Evolutionary conservation across 805 yeast genomes (phyloP), one percentile per base, ranked within the genome.

Genomic region (Wickerhamiella lipophila): DNA sequence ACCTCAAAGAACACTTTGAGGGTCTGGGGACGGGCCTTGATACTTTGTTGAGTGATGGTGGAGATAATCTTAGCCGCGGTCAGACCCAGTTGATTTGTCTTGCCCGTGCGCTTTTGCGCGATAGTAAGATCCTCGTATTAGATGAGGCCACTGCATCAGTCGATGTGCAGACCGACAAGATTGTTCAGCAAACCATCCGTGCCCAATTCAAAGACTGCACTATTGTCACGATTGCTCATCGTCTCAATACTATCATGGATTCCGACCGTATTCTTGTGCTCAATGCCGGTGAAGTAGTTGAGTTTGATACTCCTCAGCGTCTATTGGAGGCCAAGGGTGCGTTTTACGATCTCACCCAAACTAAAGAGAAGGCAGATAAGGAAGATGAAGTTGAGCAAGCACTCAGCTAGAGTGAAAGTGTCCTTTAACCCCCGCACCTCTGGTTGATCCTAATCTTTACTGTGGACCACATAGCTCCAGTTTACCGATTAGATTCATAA

Each of bases 81-180:
- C 94, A 85, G 65, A 73, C 83, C 55, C 95, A 85, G 62, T 68
- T 85, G 50, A 68, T 84, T 58, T 83, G 94, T 13, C 72, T 83
- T 50, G 85, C 88, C 2, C 72, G 94, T 58, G 88, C 94, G 0
- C 69, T 84, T 55, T 79, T 83, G 22, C 71, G 82, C 52, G 70
- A 76, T 34, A 72, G 88, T 2, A 78, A 74, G 61, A 77, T 83
- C 50, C 68, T 83, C 50, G 81, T 84, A 49, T 64, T 83, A 49
- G 94, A 84, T 61, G 94, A 84, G 63, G 94, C 80, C 1, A 75
- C 80, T 1, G 87, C 94, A 1, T 79, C 88, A 12, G 88, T 83
- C 16, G 94, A 83, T 63, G 80, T 80, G 16, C 81, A 81, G 61
- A 83, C 94, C 0, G 92, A 83, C 59, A 71, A 72, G 54, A 69